A percentile compares a stretch with the other conserved stretches of the same genome.
Conservation (phyloP, 1,284 basidiomycete genomes). For the Heterobasidion irregulare region DNA sequence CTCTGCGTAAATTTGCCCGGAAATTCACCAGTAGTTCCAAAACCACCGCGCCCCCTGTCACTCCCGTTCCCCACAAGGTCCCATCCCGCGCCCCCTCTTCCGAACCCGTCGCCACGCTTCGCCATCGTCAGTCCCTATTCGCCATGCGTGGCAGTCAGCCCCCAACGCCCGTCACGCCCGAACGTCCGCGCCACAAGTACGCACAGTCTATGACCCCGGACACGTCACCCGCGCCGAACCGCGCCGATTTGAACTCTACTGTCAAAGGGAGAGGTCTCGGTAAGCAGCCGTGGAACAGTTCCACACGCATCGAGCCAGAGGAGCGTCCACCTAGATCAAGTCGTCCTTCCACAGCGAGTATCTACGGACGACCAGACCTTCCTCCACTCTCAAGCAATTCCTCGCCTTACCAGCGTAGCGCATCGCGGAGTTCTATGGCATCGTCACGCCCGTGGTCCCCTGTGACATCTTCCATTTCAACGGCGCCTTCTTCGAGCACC, state of each 20-base stretch:
- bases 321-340: slow-evolving; percentile 30
- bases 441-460: slow-evolving; percentile 78
- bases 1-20: slow-evolving; percentile 66
- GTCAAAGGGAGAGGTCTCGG: slow-evolving; percentile 25
- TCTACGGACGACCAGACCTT: slow-evolving; percentile 26
- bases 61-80: slow-evolving; percentile 39
- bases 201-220: slow-evolving; percentile 65
- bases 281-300: slow-evolving; percentile 61
- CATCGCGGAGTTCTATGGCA: slow-evolving; percentile 66
- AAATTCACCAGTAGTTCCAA: slow-evolving; percentile 41
- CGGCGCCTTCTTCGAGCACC: slow-evolving; percentile 49
- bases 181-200: slow-evolving; percentile 56
- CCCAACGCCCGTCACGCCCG: slow-evolving; percentile 41
- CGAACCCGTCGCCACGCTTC: slow-evolving; percentile 41
- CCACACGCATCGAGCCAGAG: slow-evolving; percentile 57
- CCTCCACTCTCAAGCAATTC: slow-evolving; percentile 36
- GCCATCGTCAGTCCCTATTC: slow-evolving; percentile 57
- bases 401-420: slow-evolving; percentile 47
- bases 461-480: slow-evolving; percentile 62
- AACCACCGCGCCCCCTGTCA: slow-evolving; percentile 30
- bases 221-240: slow-evolving; percentile 37
- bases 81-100: slow-evolving; percentile 37
- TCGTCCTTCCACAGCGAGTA: slow-evolving; percentile 35
- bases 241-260: slow-evolving; percentile 28
- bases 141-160: slow-evolving; percentile 32